Base-by-base conservation (phyloP, 768 basidiomycete species). In the Mycena maculata region DNA sequence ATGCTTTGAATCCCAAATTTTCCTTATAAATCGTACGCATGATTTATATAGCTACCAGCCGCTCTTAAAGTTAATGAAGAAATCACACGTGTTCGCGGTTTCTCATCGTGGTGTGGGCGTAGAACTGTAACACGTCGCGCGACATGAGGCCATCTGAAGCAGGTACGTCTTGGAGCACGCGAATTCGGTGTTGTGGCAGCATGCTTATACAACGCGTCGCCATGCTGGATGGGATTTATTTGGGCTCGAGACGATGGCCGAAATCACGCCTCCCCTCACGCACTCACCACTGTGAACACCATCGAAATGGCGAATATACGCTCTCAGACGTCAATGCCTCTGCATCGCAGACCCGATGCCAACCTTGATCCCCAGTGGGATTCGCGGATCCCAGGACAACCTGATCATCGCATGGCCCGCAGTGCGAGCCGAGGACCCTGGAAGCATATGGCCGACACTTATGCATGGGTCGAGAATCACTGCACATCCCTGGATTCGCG, bases 391-490 rank as follows among this genome's bases (percentile, higher is more conserved):
- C 16, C 28, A 27, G 49, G 13, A 33, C 20, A 28, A 39, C 47
- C 23, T 27, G 33, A 15, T 18, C 60, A 63, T 45, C 44, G 41
- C 13, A 64, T 22, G 41, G 9, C 28, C 47, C 52, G 44, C 16
- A 69, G 27, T 27, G 23, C 50, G 10, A 31, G 52, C 31, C 60
- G 65, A 42, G 30, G 62, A 8, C 71, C 83, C 15, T 84, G 84
- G 82, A 72, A 79, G 60, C 81, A 84, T 39, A 81, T 82, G 79
- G 76, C 79, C 13, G 73, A 82, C 27, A 81, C 85, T 11, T 84
- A 82, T 68, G 74, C 81, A 8, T 88, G 85, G 83, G 85, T 85
- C 9, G 80, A 83, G 54, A 85, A 89, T 64, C 87, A 90, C 75
- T 85, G 87, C 68, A 77, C 79, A 62, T 79, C 79, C 48, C 78